phyloP scores from a whole-genome alignment of 2,329 filamentous ascomycete genomes.

The Leptographium galeiforme region DNA sequence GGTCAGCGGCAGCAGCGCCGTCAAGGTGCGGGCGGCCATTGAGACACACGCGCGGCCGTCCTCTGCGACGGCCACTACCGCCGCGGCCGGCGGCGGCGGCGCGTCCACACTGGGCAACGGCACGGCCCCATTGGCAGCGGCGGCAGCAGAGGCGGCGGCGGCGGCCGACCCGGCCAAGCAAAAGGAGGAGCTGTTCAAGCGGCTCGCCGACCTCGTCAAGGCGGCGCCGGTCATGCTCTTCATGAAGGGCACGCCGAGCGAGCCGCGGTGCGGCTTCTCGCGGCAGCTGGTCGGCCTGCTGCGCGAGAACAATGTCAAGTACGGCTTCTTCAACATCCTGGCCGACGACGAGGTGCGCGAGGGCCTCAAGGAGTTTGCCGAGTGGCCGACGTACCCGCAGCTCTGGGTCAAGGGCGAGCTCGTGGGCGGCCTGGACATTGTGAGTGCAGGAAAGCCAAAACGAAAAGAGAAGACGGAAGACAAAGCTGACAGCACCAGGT shows the following conservation, averaged over 20 bases:
- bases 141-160: conserved; percentile 20
- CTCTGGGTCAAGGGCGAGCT: conserved; percentile 84
- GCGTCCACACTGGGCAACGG: conserved; percentile 10
- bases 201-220: conserved; percentile 75
- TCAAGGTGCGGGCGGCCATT: conserved; percentile 72
- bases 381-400: conserved; percentile 97
- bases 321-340: conserved; percentile 98
- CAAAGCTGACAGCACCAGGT: conserved; percentile 40
- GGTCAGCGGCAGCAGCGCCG: conserved; percentile 78
- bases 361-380: conserved; percentile 91
- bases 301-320: conserved; percentile 81
- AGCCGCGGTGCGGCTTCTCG: conserved; percentile 91
- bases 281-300: conserved; percentile 77
- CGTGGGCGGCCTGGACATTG: conserved; percentile 89
- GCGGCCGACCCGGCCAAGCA: conserved; percentile 38
- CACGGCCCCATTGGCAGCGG: conserved; percentile 19
- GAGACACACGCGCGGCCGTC: conserved; percentile 58
- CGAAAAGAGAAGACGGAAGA: too few species aligned
- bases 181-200: conserved; percentile 75
- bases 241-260: conserved; percentile 98
- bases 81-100: conserved; percentile 21
- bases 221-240: conserved; percentile 97
- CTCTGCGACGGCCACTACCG: conserved; percentile 12
- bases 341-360: conserved; percentile 95
- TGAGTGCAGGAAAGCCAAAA: too few species aligned